These are phyloP conservation scores for Fusarium proliferatum DNA, from an alignment of 2,329 filamentous ascomycete species.

Conservation along the genomic window DNA sequence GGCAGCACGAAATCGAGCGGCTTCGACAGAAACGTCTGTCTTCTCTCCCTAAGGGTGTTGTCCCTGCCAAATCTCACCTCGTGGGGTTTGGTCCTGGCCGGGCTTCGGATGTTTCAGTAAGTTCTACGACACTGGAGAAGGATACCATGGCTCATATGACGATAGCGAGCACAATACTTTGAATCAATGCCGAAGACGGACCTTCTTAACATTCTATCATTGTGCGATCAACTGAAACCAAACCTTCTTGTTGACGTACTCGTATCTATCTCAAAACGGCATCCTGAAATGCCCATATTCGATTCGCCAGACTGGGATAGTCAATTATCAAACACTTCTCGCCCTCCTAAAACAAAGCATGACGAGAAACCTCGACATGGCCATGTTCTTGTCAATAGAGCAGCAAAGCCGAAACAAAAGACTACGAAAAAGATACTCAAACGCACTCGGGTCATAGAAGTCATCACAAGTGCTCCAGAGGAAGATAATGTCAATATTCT, in stretches of 20 bases:
- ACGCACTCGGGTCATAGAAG: conserved; percentile 42
- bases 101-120: conserved; percentile 50
- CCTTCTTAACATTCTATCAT: conserved; percentile 54
- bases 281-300: conserved; percentile 57
- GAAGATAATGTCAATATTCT: conserved; percentile 49
- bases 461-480: conserved; percentile 43
- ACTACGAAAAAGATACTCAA: conserved; percentile 50
- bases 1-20: conserved; percentile 46
- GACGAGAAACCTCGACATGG: conserved; percentile 47
- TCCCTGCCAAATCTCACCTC: conserved; percentile 51
- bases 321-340: conserved; percentile 27
- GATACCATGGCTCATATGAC: background rate
- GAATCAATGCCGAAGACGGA: conserved; percentile 51
- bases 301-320: conserved; percentile 55
- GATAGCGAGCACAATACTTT: conserved; percentile 55
- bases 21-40: conserved; percentile 49
- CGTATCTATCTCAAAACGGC: conserved; percentile 56
- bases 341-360: conserved; percentile 24
- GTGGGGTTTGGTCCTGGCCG: conserved; percentile 53
- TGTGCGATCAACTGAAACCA: conserved; percentile 55
- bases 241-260: conserved; percentile 56
- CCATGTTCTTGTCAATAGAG: conserved; percentile 44
- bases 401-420: conserved; percentile 47
- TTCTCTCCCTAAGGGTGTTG: conserved; percentile 46
- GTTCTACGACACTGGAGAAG: conserved; percentile 21